Percentiles rank a stretch among this genome's conserved stretches.
Evolutionary conservation across 129 eudicot species (phyloP).

Genomic region (Centaurea solstitialis): DNA sequence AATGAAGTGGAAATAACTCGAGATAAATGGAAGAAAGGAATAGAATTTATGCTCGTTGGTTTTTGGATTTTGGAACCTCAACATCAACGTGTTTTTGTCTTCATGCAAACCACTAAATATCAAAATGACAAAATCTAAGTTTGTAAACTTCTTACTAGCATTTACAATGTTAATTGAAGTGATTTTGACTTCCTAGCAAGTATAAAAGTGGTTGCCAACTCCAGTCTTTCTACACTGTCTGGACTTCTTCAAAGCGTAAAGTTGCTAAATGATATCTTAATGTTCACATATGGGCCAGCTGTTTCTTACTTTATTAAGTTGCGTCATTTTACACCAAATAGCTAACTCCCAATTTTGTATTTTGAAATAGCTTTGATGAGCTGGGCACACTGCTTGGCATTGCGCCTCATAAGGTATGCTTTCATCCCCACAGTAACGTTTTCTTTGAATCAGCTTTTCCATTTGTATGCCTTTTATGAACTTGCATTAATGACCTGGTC

Average conservation of each 20-base stretch:
- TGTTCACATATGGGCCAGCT: background rate
- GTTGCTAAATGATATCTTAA: background rate
- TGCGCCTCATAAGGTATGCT: constrained; percentile 85
- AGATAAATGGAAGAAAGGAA: background rate
- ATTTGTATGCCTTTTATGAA: background rate
- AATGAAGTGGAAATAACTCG: background rate
- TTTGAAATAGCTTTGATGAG: constrained; percentile 74
- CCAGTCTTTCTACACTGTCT: background rate
- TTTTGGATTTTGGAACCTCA: background rate
- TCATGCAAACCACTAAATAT: background rate
- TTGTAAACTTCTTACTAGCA: background rate
- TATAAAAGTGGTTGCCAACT: background rate
- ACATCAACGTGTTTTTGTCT: background rate
- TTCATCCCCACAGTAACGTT: constrained; percentile 1
- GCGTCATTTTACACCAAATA: background rate
- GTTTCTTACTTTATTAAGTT: background rate
- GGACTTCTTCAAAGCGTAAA: background rate
- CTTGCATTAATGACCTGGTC: background rate
- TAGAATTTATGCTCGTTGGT: background rate
- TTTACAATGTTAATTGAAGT: background rate
- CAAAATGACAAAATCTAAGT: background rate
- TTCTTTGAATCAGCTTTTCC: background rate
- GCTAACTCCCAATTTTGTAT: background rate
- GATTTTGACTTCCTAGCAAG: background rate
- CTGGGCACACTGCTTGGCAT: constrained; percentile 94